Conservation (phyloP, 805 yeast species). For the Monosporozyma servazzii region DNA sequence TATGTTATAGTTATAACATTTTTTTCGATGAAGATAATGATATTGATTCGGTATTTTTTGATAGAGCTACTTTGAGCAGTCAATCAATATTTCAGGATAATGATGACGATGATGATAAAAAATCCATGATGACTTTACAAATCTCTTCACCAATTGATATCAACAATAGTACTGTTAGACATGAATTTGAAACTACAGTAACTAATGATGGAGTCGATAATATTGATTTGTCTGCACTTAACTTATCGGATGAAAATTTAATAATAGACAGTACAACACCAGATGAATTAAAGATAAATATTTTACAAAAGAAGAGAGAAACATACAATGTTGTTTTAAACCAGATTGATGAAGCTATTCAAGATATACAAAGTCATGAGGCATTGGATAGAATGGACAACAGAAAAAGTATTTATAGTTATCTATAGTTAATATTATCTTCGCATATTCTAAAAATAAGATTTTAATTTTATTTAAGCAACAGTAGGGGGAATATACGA, state of each 20-base stretch:
- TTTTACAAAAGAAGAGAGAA: neutral
- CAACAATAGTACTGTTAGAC: neutral
- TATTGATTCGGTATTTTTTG: neutral
- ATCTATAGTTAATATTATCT: neutral
- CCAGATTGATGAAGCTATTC: conserved; percentile 1
- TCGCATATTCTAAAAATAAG: too few species aligned
- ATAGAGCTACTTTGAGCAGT: neutral
- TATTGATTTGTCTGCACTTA: neutral
- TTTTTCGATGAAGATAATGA: conserved; percentile 24
- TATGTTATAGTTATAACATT: conserved; percentile 24
- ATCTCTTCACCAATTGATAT: neutral
- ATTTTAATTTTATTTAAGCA: neutral
- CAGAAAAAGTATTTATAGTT: neutral
- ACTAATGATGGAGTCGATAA: neutral
- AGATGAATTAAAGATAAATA: neutral
- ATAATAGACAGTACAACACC: neutral
- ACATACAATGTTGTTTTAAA: neutral
- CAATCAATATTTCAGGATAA: neutral
- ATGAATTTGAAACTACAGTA: neutral
- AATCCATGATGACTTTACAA: neutral
- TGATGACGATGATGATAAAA: neutral
- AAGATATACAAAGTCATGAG: neutral
- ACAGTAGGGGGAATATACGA: neutral
- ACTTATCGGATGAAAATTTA: neutral
- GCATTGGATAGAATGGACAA: neutral